These are phyloP conservation scores for Clonostachys sp. DNA, from an alignment of 2,329 filamentous ascomycete genomes.

Conservation along the genomic window DNA sequence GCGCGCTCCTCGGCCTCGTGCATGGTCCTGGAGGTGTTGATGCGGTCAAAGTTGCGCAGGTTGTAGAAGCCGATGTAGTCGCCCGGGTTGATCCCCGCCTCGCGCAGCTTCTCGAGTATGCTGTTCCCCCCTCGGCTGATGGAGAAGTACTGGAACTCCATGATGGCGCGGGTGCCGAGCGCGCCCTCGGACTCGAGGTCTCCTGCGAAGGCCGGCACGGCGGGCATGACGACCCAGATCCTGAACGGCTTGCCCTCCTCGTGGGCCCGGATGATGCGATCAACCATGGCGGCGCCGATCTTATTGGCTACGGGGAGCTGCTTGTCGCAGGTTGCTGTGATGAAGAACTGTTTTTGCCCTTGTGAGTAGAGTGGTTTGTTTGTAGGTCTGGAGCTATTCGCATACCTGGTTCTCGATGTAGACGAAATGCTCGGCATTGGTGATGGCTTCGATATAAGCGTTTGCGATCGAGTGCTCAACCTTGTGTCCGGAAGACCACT, in stretches of 20 bases:
- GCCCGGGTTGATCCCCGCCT: constrained; percentile 66
- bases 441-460: constrained; percentile 72
- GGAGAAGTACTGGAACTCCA: constrained; percentile 81
- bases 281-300: constrained; percentile 74
- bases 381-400: background rate
- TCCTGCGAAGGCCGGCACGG: constrained; percentile 78
- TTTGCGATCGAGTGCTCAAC: constrained; percentile 78
- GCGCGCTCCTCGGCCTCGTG: constrained; percentile 52
- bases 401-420: constrained; percentile 72
- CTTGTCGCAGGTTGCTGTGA: constrained; percentile 68
- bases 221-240: constrained; percentile 73
- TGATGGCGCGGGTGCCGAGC: constrained; percentile 76
- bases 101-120: constrained; percentile 68
- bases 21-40: constrained; percentile 66
- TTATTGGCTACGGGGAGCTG: constrained; percentile 73
- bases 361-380: background rate
- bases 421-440: constrained; percentile 64
- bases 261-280: constrained; percentile 69
- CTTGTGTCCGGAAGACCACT: constrained; percentile 47
- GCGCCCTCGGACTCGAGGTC: constrained; percentile 70
- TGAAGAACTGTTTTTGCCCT: constrained; percentile 62
- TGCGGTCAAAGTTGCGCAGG: constrained; percentile 76
- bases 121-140: constrained; percentile 74
- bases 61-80: constrained; percentile 84
- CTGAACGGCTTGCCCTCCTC: constrained; percentile 63